Evolutionary conservation across 2,329 filamentous ascomycete species (phyloP).

Genomic region (Penicillium sp.): DNA sequence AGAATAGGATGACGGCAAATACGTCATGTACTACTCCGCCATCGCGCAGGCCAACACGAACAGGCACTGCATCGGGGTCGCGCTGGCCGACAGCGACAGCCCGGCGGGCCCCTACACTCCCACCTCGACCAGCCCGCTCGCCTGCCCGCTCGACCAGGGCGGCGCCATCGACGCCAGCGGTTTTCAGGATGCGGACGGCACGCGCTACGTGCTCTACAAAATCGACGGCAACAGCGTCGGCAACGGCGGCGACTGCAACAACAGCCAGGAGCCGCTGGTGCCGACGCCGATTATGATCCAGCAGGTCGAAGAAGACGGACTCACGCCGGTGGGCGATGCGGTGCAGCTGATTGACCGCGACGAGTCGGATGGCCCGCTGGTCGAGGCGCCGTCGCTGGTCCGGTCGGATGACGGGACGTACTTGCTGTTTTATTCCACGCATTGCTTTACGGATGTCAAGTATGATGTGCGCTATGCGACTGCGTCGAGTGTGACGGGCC

Average conservation of each 20-base stretch:
- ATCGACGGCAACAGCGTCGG: constrained; percentile 66
- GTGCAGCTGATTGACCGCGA: constrained; percentile 60
- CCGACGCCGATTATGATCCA: constrained; percentile 41
- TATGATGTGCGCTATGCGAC: constrained; percentile 62
- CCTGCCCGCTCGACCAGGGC: constrained; percentile 51
- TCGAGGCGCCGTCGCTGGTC: constrained; percentile 59
- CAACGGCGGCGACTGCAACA: constrained; percentile 51
- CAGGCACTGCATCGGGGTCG: constrained; percentile 58
- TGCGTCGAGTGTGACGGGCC: constrained; percentile 33
- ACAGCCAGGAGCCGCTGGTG: constrained; percentile 37
- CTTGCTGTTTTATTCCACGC: constrained; percentile 60
- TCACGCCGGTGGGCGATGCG: constrained; percentile 51
- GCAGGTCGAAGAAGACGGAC: constrained; percentile 43
- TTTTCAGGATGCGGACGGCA: constrained; percentile 54
- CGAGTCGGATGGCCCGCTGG: constrained; percentile 58
- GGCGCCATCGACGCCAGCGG: constrained; percentile 62
- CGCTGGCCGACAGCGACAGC: constrained; percentile 43
- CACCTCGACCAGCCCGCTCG: constrained; percentile 42
- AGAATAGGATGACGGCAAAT: constrained; percentile 43
- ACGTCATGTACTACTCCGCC: constrained; percentile 60
- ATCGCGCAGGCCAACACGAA: constrained; percentile 35
- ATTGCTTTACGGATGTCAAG: constrained; percentile 52
- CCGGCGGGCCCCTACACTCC: constrained; percentile 52
- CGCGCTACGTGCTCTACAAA: constrained; percentile 61
- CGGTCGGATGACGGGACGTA: constrained; percentile 43